Evolutionary conservation across 208 protist genomes (phyloP).

Genomic region (Trypanosomatidae sp.): DNA sequence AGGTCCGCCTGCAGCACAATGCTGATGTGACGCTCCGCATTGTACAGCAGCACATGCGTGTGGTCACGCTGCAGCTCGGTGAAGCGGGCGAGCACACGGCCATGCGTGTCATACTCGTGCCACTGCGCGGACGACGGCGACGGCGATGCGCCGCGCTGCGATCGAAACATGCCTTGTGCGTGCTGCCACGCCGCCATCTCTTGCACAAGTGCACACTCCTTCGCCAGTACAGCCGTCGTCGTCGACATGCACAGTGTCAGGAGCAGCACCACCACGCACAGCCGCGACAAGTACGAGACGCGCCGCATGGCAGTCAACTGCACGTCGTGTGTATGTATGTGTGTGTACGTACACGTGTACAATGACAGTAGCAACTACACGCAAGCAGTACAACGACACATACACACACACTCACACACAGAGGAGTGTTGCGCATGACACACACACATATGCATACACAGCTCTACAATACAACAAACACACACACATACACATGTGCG

Average conservation of each 20-base stretch:
- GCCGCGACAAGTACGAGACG: too few species aligned
- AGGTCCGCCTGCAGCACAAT: conserved; percentile 45
- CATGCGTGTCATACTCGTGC: conserved; percentile 33
- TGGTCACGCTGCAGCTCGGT: conserved; percentile 16
- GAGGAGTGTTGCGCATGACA: too few species aligned
- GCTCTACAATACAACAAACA: too few species aligned
- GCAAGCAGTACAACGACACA: too few species aligned
- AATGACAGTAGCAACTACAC: too few species aligned
- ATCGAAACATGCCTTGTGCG: conserved; percentile 36
- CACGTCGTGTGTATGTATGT: too few species aligned
- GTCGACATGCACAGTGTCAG: background rate
- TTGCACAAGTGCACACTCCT: conserved; percentile 18
- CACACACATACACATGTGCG: too few species aligned
- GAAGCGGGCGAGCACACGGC: conserved; percentile 15
- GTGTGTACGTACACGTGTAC: too few species aligned
- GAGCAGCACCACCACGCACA: too few species aligned
- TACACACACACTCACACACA: too few species aligned
- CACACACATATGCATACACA: too few species aligned
- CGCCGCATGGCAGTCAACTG: too few species aligned
- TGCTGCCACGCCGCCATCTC: conserved; percentile 48
- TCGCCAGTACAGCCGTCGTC: conserved; percentile 9
- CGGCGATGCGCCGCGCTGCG: background rate
- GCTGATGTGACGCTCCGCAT: conserved; percentile 19
- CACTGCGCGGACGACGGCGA: conserved; percentile 9
- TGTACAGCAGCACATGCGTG: conserved; percentile 22